A percentile compares a stretch with the other conserved stretches of the same genome.
Evolutionary conservation across 1,139 yeast species (phyloP).

Genomic region (Zygosaccharomyces pseudobailii): DNA sequence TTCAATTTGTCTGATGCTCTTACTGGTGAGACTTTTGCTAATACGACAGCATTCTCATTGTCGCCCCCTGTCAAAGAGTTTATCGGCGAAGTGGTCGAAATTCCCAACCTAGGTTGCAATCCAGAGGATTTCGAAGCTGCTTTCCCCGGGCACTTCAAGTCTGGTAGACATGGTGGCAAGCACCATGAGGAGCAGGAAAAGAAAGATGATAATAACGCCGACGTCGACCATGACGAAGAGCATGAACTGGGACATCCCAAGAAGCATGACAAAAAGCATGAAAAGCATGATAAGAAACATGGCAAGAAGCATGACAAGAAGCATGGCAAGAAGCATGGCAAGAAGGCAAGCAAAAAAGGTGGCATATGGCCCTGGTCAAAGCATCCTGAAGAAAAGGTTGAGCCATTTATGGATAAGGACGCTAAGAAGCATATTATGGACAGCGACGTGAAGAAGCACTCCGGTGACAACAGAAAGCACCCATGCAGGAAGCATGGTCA

Average conservation of each 20-base stretch:
- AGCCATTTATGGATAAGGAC: not conserved
- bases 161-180: slow-evolving; percentile 1
- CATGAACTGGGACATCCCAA: not conserved
- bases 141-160: slow-evolving; percentile 13
- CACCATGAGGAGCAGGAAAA: slow-evolving; percentile 3
- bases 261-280: not conserved
- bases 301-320: not conserved
- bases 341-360: not conserved
- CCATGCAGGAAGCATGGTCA: slow-evolving; percentile 8
- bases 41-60: slow-evolving; percentile 52
- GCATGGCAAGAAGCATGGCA: not conserved
- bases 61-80: slow-evolving; percentile 81
- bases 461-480: not conserved
- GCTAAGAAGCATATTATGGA: not conserved
- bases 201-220: not conserved
- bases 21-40: slow-evolving; percentile 51
- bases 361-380: not conserved
- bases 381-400: not conserved
- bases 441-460: not conserved
- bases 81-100: slow-evolving; percentile 57
- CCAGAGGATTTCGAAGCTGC: slow-evolving; percentile 53
- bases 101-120: slow-evolving; percentile 62
- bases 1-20: slow-evolving; percentile 48
- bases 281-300: not conserved
- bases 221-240: not conserved